Base-by-base conservation (phyloP, 495 filamentous ascomycete genomes). In the Pyrenula massariospora region DNA sequence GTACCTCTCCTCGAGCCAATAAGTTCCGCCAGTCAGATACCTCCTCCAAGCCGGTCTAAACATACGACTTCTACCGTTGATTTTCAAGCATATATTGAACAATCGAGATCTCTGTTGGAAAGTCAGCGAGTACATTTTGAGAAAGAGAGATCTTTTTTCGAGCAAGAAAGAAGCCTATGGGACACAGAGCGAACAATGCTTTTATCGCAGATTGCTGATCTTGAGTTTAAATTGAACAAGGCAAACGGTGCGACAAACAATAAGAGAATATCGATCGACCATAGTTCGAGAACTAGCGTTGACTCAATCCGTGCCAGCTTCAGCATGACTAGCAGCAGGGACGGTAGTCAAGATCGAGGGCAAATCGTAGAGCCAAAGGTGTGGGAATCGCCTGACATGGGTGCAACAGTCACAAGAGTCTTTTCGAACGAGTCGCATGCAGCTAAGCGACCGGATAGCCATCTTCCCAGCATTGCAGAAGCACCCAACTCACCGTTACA, bases 311-410 rank as follows among this genome's bases (percentile, higher is more conserved):
- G 5, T 57, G 55, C 12, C 25, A 48, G 1, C 54, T 50, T 20
- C 24, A 22, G 48, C 24, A 36, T 56, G 54, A 56, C 42, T 31
- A 54, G 50, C 15, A 56, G 57, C 20, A 59, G 60, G 25, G 57
- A 54, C 36, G 25, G 51, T 48, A 58, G 51, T n/a, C 20, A 50
- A 36, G 54, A 63, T 48, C 8, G 53, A 11, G 21, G 48, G 22
- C 49, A 58, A 54, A 15, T 42, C 31, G 31, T 15, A 42, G 31
- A 42, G 15, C 58, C 56, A 1, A 70, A 73, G 48, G 70, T 75
- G 51, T 76, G 74, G 74, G 72, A 75, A 60, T 71, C 72, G 19
- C 64, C 72, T 51, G 70, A 70, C 55, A 68, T 70, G 47, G 67
- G 63, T 47, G 63, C 60, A 47, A 67, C 64, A 31, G 73, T 72